Evolutionary conservation across 768 basidiomycete species (phyloP).

Genomic region (Butyriboletus loyo): DNA sequence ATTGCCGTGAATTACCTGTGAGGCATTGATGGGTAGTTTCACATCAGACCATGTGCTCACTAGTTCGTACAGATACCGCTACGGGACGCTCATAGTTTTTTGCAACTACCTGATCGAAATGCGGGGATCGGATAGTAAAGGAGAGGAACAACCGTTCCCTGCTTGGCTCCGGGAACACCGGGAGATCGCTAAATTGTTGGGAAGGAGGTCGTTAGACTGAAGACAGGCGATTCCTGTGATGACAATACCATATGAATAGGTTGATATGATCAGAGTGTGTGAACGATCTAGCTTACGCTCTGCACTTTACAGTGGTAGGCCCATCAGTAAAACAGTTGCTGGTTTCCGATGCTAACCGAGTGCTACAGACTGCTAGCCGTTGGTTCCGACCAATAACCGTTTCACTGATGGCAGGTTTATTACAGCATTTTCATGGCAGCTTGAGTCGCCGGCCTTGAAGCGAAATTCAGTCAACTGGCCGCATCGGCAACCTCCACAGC

Average conservation of each 20-base stretch:
- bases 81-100: slow-evolving; percentile 90
- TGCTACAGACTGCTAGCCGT: too few species aligned
- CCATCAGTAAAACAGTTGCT: too few species aligned
- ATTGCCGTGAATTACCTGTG: slow-evolving; percentile 89
- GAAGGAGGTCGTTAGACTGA: slow-evolving; percentile 67
- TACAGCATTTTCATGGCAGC: too few species aligned
- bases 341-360: too few species aligned
- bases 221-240: neutral
- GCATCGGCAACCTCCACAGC: too few species aligned
- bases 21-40: slow-evolving; percentile 22
- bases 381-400: too few species aligned
- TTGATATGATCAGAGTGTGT: too few species aligned
- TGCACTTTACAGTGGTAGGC: too few species aligned
- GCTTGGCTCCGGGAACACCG: slow-evolving; percentile 80
- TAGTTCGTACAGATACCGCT: slow-evolving; percentile 58
- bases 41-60: slow-evolving; percentile 5
- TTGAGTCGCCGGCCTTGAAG: too few species aligned
- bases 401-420: too few species aligned
- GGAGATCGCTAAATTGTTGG: slow-evolving; percentile 77
- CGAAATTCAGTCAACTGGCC: too few species aligned
- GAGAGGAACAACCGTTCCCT: slow-evolving; percentile 58
- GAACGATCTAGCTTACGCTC: too few species aligned
- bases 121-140: slow-evolving; percentile 38
- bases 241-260: neutral
- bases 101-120: slow-evolving; percentile 90